Conservation (phyloP, 306 rosid genomes). For the Trifolium subterraneum region DNA sequence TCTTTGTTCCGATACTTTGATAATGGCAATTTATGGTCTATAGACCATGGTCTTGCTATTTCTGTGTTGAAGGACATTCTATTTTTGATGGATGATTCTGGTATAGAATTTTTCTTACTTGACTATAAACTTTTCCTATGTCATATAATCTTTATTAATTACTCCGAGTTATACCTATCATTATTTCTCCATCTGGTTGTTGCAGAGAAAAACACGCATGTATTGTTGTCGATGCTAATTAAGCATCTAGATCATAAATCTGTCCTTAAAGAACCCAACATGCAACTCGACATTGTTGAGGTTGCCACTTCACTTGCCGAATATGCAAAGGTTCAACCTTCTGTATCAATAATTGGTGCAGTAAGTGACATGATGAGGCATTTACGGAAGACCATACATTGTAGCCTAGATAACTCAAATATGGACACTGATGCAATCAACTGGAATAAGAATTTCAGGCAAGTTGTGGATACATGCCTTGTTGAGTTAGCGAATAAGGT, state of each 20-base stretch:
- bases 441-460: constrained; percentile 73
- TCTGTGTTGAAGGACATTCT: constrained; percentile 80
- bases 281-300: constrained; percentile 85
- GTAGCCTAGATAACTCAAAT: constrained; percentile 68
- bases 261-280: constrained; percentile 74
- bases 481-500: constrained; percentile 84
- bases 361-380: constrained; percentile 87
- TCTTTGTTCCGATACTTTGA: constrained; percentile 88
- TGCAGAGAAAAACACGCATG: constrained; percentile 85
- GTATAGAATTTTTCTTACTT: constrained; percentile 49
- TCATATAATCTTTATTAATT: constrained; percentile 29
- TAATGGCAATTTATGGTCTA: constrained; percentile 74
- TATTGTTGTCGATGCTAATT: constrained; percentile 76
- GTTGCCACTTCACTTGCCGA: constrained; percentile 77
- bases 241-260: constrained; percentile 91
- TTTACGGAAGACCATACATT: constrained; percentile 80
- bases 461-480: constrained; percentile 88
- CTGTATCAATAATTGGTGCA: constrained; percentile 74
- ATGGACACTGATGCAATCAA: constrained; percentile 53
- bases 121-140: constrained; percentile 28
- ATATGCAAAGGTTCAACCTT: constrained; percentile 74
- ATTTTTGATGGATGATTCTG: constrained; percentile 79
- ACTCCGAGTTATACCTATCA: constrained; percentile 19
- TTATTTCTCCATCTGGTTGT: constrained; percentile 26
- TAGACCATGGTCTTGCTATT: constrained; percentile 68